Percentiles rank a stretch among this genome's conserved stretches.
phyloP scores from a whole-genome alignment of 2,329 filamentous ascomycete species.

The Escovopsis weberi region DNA sequence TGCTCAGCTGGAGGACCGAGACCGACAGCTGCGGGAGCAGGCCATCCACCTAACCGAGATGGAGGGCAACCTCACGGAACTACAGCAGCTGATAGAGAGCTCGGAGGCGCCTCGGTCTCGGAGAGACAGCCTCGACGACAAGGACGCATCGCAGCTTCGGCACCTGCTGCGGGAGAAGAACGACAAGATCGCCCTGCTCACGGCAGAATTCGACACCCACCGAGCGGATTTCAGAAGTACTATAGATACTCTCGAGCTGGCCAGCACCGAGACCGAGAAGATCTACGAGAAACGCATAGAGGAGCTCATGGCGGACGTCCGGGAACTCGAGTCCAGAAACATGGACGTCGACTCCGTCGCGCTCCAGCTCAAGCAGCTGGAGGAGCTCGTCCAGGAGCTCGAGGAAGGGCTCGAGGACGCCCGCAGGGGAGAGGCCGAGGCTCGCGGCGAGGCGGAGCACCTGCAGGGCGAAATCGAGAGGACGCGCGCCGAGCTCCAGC shows the following conservation, averaged over 20 bases:
- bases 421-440: slow-evolving; percentile 84
- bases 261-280: slow-evolving; percentile 85
- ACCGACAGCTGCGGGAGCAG: slow-evolving; percentile 81
- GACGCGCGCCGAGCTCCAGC: slow-evolving; percentile 70
- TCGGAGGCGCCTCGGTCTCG: slow-evolving; percentile 27
- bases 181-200: slow-evolving; percentile 87
- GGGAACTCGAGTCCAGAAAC: slow-evolving; percentile 66
- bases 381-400: slow-evolving; percentile 90
- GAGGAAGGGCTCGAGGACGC: slow-evolving; percentile 96
- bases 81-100: slow-evolving; percentile 53
- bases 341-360: slow-evolving; percentile 89
- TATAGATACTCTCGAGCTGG: slow-evolving; percentile 90
- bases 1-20: slow-evolving; percentile 64
- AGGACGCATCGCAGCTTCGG: slow-evolving; percentile 63
- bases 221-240: slow-evolving; percentile 93
- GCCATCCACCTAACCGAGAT: slow-evolving; percentile 72
- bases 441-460: slow-evolving; percentile 90
- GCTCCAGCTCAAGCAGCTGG: slow-evolving; percentile 81
- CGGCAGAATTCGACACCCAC: slow-evolving; percentile 86
- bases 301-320: slow-evolving; percentile 68
- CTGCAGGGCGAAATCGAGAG: slow-evolving; percentile 87
- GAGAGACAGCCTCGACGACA: slow-evolving; percentile 44
- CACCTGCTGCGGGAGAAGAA: slow-evolving; percentile 87
- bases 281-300: slow-evolving; percentile 92
- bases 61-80: slow-evolving; percentile 73